Conservation (phyloP, 1,284 basidiomycete species). For the Cutaneotrichosporon dermatis region DNA sequence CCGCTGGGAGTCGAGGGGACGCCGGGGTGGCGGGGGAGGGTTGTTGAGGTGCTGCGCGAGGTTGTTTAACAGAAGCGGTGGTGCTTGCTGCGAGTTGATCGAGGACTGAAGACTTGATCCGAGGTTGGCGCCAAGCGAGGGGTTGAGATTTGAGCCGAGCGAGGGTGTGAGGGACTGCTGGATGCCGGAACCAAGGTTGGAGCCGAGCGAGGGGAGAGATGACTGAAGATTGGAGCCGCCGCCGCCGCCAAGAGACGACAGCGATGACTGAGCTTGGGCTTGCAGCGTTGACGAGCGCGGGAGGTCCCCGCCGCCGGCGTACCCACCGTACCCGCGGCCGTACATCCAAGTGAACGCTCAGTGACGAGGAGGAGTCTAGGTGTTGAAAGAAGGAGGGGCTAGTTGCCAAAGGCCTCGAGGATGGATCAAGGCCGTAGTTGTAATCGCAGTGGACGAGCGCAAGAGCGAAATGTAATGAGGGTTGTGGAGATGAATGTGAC, state of each 20-base stretch:
- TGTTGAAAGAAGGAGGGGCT: background rate
- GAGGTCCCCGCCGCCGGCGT: constrained; percentile 14
- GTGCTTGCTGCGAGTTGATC: constrained; percentile 11
- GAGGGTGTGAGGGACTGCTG: no score
- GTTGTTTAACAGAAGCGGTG: constrained; percentile 44
- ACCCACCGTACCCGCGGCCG: constrained; percentile 18
- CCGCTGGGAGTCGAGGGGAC: background rate
- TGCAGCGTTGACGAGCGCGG: constrained; percentile 16
- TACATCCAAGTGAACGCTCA: constrained; percentile 8
- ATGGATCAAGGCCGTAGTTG: background rate
- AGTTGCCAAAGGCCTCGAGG: background rate
- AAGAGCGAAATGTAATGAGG: background rate
- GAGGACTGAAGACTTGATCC: background rate
- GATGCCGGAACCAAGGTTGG: no score
- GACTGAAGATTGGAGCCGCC: constrained; percentile 1
- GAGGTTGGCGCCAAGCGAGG: no score
- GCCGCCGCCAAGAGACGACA: constrained; percentile 4
- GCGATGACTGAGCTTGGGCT: constrained; percentile 7
- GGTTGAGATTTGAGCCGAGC: no score
- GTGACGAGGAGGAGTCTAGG: background rate
- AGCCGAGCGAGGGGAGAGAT: background rate
- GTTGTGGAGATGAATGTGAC: background rate
- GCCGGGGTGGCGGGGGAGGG: constrained; percentile 28
- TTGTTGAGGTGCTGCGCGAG: constrained; percentile 50
- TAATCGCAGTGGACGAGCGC: no score